A percentile compares a stretch with the other conserved stretches of the same genome.
phyloP scores from a whole-genome alignment of 805 yeast species.

The Candida michaelii region DNA sequence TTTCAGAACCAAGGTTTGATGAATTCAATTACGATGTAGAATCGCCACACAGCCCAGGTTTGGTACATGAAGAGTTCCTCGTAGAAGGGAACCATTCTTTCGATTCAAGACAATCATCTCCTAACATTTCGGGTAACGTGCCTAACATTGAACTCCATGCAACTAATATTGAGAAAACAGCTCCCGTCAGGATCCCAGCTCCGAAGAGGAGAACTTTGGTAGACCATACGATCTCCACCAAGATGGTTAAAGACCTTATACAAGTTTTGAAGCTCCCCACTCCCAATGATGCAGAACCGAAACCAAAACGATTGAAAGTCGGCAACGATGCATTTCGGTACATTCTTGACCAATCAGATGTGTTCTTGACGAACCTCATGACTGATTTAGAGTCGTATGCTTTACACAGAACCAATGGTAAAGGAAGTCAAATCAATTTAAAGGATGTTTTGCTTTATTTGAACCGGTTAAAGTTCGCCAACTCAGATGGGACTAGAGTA shows the following conservation, averaged over 20 bases:
- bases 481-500: slow-evolving; percentile 12
- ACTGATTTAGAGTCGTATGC: slow-evolving; percentile 38
- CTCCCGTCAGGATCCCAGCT: not conserved
- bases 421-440: slow-evolving; percentile 24
- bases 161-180: not conserved
- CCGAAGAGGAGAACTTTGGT: not conserved
- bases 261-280: slow-evolving; percentile 8
- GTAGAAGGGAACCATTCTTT: not conserved
- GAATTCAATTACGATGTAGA: not conserved
- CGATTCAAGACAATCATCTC: not conserved
- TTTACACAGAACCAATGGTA: slow-evolving; percentile 25
- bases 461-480: slow-evolving; percentile 28
- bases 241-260: slow-evolving; percentile 20
- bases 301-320: slow-evolving; percentile 5
- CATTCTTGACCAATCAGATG: slow-evolving; percentile 30
- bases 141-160: too few species aligned
- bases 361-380: slow-evolving; percentile 30
- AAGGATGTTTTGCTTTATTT: slow-evolving; percentile 36
- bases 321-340: slow-evolving; percentile 16
- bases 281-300: not conserved
- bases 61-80: slow-evolving; percentile 1
- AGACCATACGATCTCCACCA: not conserved
- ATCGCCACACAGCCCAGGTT: not conserved
- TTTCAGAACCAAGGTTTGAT: slow-evolving; percentile 3
- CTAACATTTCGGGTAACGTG: not conserved